Evolutionary conservation across 345 rosid genomes (phyloP), one percentile per base, ranked within the genome.

Genomic region (Bretschneidera sinensis): DNA sequence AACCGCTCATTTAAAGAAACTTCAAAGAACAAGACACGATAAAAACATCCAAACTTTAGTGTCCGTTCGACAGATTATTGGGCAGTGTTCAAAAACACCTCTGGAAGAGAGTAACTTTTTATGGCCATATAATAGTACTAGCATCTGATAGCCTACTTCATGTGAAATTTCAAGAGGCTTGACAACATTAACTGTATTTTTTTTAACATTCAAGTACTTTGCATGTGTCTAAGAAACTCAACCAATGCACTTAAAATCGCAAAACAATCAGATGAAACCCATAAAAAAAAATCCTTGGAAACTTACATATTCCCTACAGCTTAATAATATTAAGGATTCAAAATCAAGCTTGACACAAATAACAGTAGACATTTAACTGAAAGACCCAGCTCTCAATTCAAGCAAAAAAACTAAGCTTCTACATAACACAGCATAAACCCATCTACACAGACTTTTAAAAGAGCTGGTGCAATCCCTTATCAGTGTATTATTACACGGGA

Each of bases 391-490:
- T 53, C 20, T 53, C 20, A 23, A 0, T 23, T 53, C 6, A 23
- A 22, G 56, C 34, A 23, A 53, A 48, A 60, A 20, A 19, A 13
- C 17, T 17, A 24, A 31, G 15, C 17, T 21, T 43, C 22, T 43
- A 11, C 13, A 21, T 21, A 20, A 21, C 25, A 21, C 31, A 51
- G 21, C 15, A 57, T 19, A 47, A 47, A 62, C 13, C 45, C 16
- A 21, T 63, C 17, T n/a, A n/a, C n/a, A n/a, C n/a, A n/a, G n/a
- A n/a, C n/a, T n/a, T n/a, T n/a, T n/a, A n/a, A n/a, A n/a, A n/a
- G n/a, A n/a, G 54, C 15, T 17, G 48, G 34, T 31, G 21, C 51
- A 64, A 70, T 48, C 23, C 65, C 54, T n/a, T 47, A 31, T 21
- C 18, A 17, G 21, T 8, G 17, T 16, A 47, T n/a, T 23, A 22